Conservation (phyloP, 2,329 filamentous ascomycete genomes). For the Anisogramma anomala region DNA sequence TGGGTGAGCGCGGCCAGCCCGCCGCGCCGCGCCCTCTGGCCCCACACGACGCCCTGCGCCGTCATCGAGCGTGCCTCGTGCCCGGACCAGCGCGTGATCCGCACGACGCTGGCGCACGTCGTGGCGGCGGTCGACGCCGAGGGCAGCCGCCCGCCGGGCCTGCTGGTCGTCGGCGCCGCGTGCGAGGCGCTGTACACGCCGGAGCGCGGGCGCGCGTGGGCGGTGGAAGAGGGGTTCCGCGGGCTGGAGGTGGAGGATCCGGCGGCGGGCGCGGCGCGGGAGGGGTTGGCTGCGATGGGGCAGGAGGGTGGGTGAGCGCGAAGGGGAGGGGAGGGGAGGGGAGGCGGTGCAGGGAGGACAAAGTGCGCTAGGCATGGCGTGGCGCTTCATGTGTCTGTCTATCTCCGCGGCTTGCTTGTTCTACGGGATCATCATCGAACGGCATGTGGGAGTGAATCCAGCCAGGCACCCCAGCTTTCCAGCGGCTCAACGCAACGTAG, state of each 20-base stretch:
- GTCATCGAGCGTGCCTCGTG: constrained; percentile 91
- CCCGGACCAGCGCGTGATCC: constrained; percentile 83
- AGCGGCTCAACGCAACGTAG: too few relatives aligned
- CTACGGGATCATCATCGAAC: too few relatives aligned
- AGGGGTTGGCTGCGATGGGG: background rate
- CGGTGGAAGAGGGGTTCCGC: constrained; percentile 76
- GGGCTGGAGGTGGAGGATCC: constrained; percentile 47
- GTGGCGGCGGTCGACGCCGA: constrained; percentile 76
- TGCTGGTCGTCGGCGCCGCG: constrained; percentile 73
- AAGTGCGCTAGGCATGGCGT: too few relatives aligned
- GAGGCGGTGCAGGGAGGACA: too few relatives aligned
- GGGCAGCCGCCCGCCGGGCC: constrained; percentile 76
- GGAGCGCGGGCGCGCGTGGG: constrained; percentile 55
- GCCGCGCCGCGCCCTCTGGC: constrained; percentile 47
- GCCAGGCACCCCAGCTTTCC: too few relatives aligned
- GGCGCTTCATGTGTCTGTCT: too few relatives aligned
- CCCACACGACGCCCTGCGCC: constrained; percentile 69
- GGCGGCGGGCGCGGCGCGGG: background rate
- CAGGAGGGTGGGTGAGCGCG: background rate
- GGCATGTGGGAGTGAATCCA: too few relatives aligned
- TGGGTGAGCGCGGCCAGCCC: background rate
- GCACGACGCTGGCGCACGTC: constrained; percentile 72
- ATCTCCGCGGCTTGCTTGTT: too few relatives aligned
- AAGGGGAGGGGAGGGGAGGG: too few relatives aligned
- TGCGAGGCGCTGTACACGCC: constrained; percentile 63